Evolutionary conservation across 306 rosid genomes (phyloP).

Genomic region (Lithocarpus polystachyus): DNA sequence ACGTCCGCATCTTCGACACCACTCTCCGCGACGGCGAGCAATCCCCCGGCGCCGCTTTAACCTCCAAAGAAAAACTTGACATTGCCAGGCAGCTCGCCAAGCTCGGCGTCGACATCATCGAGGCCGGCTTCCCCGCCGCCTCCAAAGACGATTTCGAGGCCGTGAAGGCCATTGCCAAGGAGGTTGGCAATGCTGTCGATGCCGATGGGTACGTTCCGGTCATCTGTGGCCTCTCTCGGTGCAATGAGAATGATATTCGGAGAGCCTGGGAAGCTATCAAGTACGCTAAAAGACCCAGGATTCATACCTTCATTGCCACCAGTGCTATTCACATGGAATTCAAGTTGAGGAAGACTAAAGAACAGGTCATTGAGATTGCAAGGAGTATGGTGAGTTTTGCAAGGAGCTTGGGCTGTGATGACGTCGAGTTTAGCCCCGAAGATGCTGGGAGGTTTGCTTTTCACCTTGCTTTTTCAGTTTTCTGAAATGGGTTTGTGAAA

Average conservation of each 20-base stretch:
- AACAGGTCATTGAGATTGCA: constrained; percentile 69
- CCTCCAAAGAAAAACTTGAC: constrained; percentile 82
- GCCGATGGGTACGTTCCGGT: constrained; percentile 75
- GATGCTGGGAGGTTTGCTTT: constrained; percentile 84
- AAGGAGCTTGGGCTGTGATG: constrained; percentile 78
- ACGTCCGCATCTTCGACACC: constrained; percentile 87
- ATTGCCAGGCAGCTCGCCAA: constrained; percentile 79
- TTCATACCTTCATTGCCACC: constrained; percentile 91
- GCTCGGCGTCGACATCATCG: constrained; percentile 91
- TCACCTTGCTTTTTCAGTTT: too few relatives aligned
- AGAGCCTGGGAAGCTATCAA: constrained; percentile 93
- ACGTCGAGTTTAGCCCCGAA: constrained; percentile 94
- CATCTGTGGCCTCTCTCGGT: constrained; percentile 81
- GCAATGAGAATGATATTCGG: constrained; percentile 74
- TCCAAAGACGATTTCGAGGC: constrained; percentile 86
- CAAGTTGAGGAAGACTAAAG: constrained; percentile 71
- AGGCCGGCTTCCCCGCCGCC: constrained; percentile 91
- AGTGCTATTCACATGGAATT: constrained; percentile 81
- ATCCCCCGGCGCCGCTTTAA: constrained; percentile 91
- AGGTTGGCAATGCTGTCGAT: constrained; percentile 75
- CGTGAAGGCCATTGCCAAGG: constrained; percentile 61
- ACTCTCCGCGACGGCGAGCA: constrained; percentile 99
- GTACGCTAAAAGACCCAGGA: constrained; percentile 70
- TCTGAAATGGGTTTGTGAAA: too few relatives aligned
- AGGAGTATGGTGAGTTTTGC: constrained; percentile 75